These are phyloP conservation scores for Mucor velutinosus DNA, from an alignment of 371 early-diverging fungal species.

Conservation along the genomic window DNA sequence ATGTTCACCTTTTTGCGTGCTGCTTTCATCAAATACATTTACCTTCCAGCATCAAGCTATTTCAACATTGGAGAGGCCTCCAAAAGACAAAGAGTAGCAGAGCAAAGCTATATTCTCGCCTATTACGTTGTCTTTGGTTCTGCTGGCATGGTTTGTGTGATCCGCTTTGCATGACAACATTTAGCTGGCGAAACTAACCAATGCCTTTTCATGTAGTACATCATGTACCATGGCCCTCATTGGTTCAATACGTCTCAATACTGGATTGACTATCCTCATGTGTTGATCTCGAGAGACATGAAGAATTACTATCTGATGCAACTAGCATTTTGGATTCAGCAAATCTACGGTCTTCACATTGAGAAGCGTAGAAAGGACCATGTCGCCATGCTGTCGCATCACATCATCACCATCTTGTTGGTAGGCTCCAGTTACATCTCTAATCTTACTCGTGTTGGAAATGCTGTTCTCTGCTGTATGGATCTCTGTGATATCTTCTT, in stretches of 20 bases:
- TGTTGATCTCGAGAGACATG: conserved; percentile 41
- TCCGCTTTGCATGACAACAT: conserved; percentile 5
- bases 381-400: conserved; percentile 70
- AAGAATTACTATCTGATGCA: conserved; percentile 78
- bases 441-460: conserved; percentile 72
- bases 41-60: conserved; percentile 52
- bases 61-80: conserved; percentile 45
- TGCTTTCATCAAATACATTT: conserved; percentile 52
- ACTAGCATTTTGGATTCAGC: conserved; percentile 76
- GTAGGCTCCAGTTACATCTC: conserved; percentile 63
- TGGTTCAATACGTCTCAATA: conserved; percentile 63
- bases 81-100: conserved; percentile 60
- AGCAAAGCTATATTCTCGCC: conserved; percentile 54
- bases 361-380: conserved; percentile 79
- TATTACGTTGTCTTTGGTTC: conserved; percentile 57
- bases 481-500: conserved; percentile 80
- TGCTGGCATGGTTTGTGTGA: conserved; percentile 52
- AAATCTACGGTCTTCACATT: conserved; percentile 62
- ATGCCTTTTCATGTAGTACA: conserved; percentile 25
- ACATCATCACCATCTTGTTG: conserved; percentile 64
- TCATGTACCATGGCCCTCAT: conserved; percentile 56
- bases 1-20: conserved; percentile 65
- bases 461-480: conserved; percentile 72
- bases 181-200: neutral
- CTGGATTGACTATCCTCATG: conserved; percentile 69